A percentile compares a stretch with the other conserved stretches of the same genome.
These are phyloP conservation scores for Botrytis hyacinthi DNA, from an alignment of 2,329 filamentous ascomycete genomes.

Conservation along the genomic window DNA sequence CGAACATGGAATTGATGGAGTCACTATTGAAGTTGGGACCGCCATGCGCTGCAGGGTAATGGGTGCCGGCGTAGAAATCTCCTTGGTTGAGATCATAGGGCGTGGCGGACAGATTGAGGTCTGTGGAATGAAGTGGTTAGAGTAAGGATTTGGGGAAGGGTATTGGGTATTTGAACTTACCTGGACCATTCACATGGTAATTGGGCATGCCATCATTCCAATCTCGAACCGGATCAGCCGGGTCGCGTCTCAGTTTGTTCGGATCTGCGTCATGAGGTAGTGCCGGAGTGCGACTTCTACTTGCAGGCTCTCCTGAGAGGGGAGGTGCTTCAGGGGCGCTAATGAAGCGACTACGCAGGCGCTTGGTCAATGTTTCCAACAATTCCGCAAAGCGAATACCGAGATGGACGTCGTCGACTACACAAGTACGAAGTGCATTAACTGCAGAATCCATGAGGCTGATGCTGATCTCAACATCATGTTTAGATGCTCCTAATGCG, in stretches of 20 bases:
- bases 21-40: constrained; percentile 29
- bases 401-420: constrained; percentile 82
- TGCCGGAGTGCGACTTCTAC: constrained; percentile 35
- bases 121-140: constrained; percentile 23
- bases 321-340: constrained; percentile 53
- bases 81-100: constrained; percentile 58
- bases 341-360: constrained; percentile 72
- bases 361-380: constrained; percentile 73
- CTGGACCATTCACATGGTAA: constrained; percentile 30
- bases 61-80: constrained; percentile 50
- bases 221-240: constrained; percentile 32
- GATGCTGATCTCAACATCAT: constrained; percentile 73
- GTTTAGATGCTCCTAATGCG: constrained; percentile 74
- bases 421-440: constrained; percentile 69
- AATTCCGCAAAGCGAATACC: constrained; percentile 82
- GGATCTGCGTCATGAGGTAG: constrained; percentile 36
- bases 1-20: constrained; percentile 33
- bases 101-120: constrained; percentile 54
- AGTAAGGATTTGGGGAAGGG: constrained; percentile 7
- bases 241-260: constrained; percentile 34
- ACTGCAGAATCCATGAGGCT: constrained; percentile 73
- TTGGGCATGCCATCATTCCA: constrained; percentile 36
- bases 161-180: constrained; percentile 23
- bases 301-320: constrained; percentile 31
- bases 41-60: constrained; percentile 36